Percentiles rank a stretch among this genome's conserved stretches.
phyloP scores from a whole-genome alignment of 2,329 filamentous ascomycete genomes.

The Nigrospora osmanthi region DNA sequence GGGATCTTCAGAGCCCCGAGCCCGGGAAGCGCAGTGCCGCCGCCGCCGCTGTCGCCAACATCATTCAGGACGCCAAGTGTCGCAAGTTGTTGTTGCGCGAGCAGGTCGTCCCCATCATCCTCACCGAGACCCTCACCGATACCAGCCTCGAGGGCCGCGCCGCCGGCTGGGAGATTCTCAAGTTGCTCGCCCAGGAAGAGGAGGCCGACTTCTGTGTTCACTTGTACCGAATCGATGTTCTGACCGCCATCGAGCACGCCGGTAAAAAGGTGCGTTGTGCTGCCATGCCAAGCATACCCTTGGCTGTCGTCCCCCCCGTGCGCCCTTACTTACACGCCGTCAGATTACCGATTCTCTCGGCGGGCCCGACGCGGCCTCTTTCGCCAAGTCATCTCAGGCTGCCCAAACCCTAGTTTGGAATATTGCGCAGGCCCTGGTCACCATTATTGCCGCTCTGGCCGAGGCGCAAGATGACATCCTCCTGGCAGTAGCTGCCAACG shows the following conservation, averaged over 20 bases:
- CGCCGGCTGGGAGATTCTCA: conserved; percentile 61
- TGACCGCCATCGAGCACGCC: conserved; percentile 53
- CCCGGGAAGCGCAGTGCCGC: conserved; percentile 51
- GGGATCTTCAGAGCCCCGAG: conserved; percentile 51
- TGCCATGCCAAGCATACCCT: neutral
- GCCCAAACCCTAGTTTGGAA: conserved; percentile 47
- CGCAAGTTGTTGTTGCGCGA: conserved; percentile 59
- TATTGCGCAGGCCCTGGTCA: conserved; percentile 45
- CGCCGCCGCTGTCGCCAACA: conserved; percentile 51
- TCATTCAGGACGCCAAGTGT: conserved; percentile 53
- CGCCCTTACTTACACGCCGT: conserved; percentile 3
- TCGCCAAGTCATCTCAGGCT: conserved; percentile 40
- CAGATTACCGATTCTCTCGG: conserved; percentile 36
- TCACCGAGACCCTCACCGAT: conserved; percentile 59
- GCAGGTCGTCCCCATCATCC: conserved; percentile 54
- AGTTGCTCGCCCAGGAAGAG: conserved; percentile 53
- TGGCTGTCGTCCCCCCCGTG: neutral
- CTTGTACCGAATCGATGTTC: conserved; percentile 51
- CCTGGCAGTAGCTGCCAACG: conserved; percentile 40
- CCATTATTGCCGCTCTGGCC: conserved; percentile 44
- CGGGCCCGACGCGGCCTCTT: conserved; percentile 28
- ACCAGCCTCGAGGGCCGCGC: conserved; percentile 53
- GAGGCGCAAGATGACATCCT: conserved; percentile 55
- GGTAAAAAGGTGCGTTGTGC: conserved; percentile 37
- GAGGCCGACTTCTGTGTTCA: conserved; percentile 61